Evolutionary conservation across 495 filamentous ascomycete genomes (phyloP), one percentile per base, ranked within the genome.

Genomic region (Symbiotaphrina buchneri): DNA sequence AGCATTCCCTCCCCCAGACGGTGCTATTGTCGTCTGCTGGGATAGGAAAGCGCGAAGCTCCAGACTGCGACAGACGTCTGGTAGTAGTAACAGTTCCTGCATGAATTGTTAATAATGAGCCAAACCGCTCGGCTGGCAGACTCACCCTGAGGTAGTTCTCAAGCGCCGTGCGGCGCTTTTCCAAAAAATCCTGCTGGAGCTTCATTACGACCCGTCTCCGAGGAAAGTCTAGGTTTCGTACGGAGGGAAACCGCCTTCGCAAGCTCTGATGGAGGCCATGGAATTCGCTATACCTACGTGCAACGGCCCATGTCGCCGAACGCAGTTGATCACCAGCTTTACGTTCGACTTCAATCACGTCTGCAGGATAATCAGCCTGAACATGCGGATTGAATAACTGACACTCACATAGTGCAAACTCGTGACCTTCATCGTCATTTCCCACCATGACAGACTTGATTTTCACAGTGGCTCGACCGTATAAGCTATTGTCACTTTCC

Each of bases 401-500:
- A n/a, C n/a, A n/a, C 13, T 25, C 23, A 72, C 67, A 97, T 32
- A 93, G 56, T 13, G 83, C 90, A 44, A 74, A 95, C 46, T 95
- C 87, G 41, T 79, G 78, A 13, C 85, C 87, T 37, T 93, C 83
- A 20, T 85, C 77, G 36, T 93, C 84, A 36, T 65, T 77, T 11
- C 81, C 87, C 27, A 93, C 79, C 48, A 87, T 81, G 36, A 91
- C 84, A 2, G 76, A 75, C 47, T 79, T 83, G 51, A 99, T 94
- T 32, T 64, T 73, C 37, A 95, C 68, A 4, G 67, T 75, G 3
- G 87, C 82, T 8, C 87, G 74, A 10, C 87, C 87, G 48, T 87
- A 94, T 24, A 99, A 57, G 48, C 83, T 93, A 50, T 95, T 99
- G 43, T 95, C 90, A 45, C 82, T 92, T 48, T 95, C 85, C 47